phyloP scores from a whole-genome alignment of 495 filamentous ascomycete genomes.

The Acidomyces sp. region DNA sequence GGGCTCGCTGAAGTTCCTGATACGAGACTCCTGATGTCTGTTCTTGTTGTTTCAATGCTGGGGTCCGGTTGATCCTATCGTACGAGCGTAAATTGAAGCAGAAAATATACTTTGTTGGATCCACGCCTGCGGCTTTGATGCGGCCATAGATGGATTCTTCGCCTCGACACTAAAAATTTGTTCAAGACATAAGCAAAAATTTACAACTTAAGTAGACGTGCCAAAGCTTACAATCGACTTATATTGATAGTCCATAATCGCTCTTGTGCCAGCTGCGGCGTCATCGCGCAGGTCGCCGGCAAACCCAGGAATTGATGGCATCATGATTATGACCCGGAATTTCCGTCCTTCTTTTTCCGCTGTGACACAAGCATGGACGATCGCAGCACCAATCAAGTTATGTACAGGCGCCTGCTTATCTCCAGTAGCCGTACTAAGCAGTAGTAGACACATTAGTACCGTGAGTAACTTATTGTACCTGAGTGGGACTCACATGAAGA shows the following conservation, averaged over 20 bases:
- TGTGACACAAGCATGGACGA: conserved; percentile 75
- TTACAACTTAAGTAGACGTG: too few relatives aligned
- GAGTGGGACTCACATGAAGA: conserved; percentile 62
- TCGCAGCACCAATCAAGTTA: conserved; percentile 74
- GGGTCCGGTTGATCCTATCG: conserved; percentile 76
- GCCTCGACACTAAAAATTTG: too few relatives aligned
- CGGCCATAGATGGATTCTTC: conserved; percentile 79
- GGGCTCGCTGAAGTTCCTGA: conserved; percentile 68
- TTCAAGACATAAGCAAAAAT: too few relatives aligned
- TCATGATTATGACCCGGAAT: conserved; percentile 79
- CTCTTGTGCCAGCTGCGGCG: conserved; percentile 67
- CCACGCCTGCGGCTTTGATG: conserved; percentile 61
- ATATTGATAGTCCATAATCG: conserved; percentile 98
- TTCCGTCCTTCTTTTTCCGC: conserved; percentile 76
- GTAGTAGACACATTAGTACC: too few relatives aligned
- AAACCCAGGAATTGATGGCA: conserved; percentile 86
- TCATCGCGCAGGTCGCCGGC: conserved; percentile 76
- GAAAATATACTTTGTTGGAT: conserved; percentile 73
- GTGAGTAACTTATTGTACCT: too few relatives aligned
- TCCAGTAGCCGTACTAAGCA: conserved; percentile 67
- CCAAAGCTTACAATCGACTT: conserved; percentile 93
- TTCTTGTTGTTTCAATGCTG: conserved; percentile 53
- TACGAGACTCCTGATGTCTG: conserved; percentile 69
- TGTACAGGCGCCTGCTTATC: conserved; percentile 72
- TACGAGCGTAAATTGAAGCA: conserved; percentile 84